phyloP scores from a whole-genome alignment of 441 rosid species.

The Bruguiera hainesii region DNA sequence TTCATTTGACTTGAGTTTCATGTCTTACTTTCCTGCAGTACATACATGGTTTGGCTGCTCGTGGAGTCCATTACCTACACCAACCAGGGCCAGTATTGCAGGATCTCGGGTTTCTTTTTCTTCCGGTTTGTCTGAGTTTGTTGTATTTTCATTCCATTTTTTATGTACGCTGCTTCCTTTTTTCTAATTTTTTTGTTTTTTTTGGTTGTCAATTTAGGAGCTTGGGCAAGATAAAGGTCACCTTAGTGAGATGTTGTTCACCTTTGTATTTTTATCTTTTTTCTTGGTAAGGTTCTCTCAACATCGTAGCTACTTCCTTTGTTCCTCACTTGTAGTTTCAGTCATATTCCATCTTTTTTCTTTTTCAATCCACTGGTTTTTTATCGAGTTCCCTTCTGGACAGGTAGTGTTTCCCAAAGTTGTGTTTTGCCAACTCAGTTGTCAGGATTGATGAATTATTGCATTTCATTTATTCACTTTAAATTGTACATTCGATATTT shows the following conservation, averaged over 20 bases:
- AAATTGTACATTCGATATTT: neutral
- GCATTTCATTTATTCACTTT: neutral
- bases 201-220: conserved; percentile 46
- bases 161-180: neutral
- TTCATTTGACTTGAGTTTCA: conserved; percentile 4
- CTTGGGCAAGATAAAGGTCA: conserved; percentile 94
- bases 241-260: conserved; percentile 88
- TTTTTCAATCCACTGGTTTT: neutral
- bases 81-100: conserved; percentile 82
- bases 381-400: conserved; percentile 3
- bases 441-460: neutral
- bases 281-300: conserved; percentile 53
- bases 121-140: conserved; percentile 60
- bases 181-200: conserved; percentile 5
- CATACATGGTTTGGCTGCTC: conserved; percentile 93
- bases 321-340: conserved; percentile 1
- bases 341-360: neutral
- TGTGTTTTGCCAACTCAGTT: neutral
- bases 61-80: conserved; percentile 95
- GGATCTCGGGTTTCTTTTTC: conserved; percentile 83
- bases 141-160: neutral
- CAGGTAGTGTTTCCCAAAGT: neutral
- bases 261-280: conserved; percentile 61
- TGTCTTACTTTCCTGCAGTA: conserved; percentile 50
- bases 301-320: neutral